phyloP scores from a whole-genome alignment of 2,329 filamentous ascomycete genomes.

The Lasiodiplodia hormozganensis region DNA sequence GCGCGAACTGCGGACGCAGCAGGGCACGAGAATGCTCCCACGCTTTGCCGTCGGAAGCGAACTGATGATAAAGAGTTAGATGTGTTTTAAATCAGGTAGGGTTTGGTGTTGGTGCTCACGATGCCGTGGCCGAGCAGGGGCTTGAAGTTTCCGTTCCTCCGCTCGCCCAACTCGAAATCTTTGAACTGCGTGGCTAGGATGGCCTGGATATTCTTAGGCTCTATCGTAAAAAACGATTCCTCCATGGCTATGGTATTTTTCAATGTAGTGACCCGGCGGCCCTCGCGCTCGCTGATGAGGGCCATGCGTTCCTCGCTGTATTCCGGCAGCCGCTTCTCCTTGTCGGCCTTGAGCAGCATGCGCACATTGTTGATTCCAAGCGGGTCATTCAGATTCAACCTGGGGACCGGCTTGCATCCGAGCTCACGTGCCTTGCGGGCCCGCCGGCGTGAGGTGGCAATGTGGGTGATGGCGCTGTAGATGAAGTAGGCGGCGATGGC shows the following conservation, averaged over 20 bases:
- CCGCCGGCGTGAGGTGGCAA: slow-evolving; percentile 40
- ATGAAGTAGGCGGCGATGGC: slow-evolving; percentile 43
- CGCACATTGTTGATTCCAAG: slow-evolving; percentile 60
- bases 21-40: slow-evolving; percentile 53
- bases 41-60: slow-evolving; percentile 54
- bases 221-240: slow-evolving; percentile 49
- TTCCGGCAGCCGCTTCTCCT: slow-evolving; percentile 43
- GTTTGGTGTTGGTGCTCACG: slow-evolving; percentile 5
- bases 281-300: slow-evolving; percentile 34
- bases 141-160: slow-evolving; percentile 44
- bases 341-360: slow-evolving; percentile 48
- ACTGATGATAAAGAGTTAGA: slow-evolving; percentile 34
- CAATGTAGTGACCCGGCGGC: slow-evolving; percentile 38
- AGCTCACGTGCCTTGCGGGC: slow-evolving; percentile 47
- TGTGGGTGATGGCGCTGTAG: slow-evolving; percentile 44
- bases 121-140: slow-evolving; percentile 54
- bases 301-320: slow-evolving; percentile 37
- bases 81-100: slow-evolving; percentile 31
- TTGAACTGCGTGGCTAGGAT: slow-evolving; percentile 55
- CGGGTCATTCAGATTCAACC: slow-evolving; percentile 57
- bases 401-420: slow-evolving; percentile 56
- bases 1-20: slow-evolving; percentile 61
- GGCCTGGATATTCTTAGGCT: slow-evolving; percentile 57
- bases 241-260: slow-evolving; percentile 46
- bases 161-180: slow-evolving; percentile 51